phyloP scores from a whole-genome alignment of 257 asterid genomes.

The Solanum chilense region DNA sequence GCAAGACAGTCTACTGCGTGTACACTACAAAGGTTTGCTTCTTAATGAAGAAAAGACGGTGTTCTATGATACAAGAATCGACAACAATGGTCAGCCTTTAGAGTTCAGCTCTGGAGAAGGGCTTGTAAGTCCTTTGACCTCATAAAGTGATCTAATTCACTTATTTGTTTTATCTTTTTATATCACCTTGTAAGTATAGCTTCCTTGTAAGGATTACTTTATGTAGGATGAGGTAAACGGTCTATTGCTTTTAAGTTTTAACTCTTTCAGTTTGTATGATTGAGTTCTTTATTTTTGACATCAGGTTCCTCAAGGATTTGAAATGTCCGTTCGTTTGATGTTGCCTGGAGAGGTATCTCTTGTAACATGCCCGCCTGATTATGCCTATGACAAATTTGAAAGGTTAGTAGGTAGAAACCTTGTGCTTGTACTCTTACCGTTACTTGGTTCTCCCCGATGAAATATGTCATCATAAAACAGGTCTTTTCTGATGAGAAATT shows the following conservation, averaged over 20 bases:
- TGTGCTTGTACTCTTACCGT: neutral
- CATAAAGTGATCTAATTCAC: neutral
- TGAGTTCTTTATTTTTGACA: conserved; percentile 4
- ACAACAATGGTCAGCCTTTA: conserved; percentile 67
- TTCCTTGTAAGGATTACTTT: neutral
- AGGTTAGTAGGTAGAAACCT: conserved; percentile 31
- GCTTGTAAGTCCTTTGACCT: conserved; percentile 51
- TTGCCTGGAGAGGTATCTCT: conserved; percentile 90
- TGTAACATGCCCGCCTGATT: conserved; percentile 92
- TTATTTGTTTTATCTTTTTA: neutral
- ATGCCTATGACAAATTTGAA: conserved; percentile 91
- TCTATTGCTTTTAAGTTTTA: neutral
- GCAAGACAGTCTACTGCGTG: conserved; percentile 78
- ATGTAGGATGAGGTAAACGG: neutral
- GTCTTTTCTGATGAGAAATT: neutral
- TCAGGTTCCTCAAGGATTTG: conserved; percentile 98
- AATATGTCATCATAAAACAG: neutral
- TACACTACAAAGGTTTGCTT: conserved; percentile 90
- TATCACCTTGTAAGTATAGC: neutral
- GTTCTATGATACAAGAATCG: conserved; percentile 69
- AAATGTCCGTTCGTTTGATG: conserved; percentile 93
- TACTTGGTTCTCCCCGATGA: neutral
- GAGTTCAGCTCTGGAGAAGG: conserved; percentile 99
- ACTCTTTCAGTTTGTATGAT: neutral
- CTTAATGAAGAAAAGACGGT: conserved; percentile 65